These are phyloP conservation scores for Mycena sp. DNA, from an alignment of 1,284 basidiomycete genomes.

Conservation along the genomic window DNA sequence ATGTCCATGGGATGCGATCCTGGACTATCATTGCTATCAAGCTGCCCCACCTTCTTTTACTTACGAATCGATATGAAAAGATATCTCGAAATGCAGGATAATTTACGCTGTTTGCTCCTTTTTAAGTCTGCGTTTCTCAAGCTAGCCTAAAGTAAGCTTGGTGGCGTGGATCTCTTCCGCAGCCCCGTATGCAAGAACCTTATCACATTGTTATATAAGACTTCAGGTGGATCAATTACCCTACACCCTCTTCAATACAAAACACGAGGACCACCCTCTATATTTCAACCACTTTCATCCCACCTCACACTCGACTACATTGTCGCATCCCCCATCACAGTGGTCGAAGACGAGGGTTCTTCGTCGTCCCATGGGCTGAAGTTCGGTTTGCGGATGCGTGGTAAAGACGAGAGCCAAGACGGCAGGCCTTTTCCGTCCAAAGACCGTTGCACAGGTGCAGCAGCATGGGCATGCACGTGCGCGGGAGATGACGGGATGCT, in stretches of 20 bases:
- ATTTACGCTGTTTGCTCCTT: constrained; percentile 1
- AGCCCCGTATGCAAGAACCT: constrained; percentile 22
- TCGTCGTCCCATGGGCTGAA: constrained; percentile 78
- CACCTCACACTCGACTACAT: background rate
- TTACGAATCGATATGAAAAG: constrained; percentile 28
- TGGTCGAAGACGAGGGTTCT: constrained; percentile 40
- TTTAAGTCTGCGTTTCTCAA: constrained; percentile 12
- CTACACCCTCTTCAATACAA: constrained; percentile 29
- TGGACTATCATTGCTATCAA: constrained; percentile 20
- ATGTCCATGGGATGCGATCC: constrained; percentile 15
- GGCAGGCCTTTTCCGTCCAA: constrained; percentile 49
- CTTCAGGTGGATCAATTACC: constrained; percentile 30
- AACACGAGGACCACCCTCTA: constrained; percentile 25
- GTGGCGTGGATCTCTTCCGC: background rate
- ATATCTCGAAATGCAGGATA: constrained; percentile 28
- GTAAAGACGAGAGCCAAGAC: constrained; percentile 64
- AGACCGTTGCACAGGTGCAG: constrained; percentile 17
- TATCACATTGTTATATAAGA: constrained; percentile 28
- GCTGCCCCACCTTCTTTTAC: constrained; percentile 16
- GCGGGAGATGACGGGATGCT: constrained; percentile 71
- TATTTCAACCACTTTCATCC: constrained; percentile 14
- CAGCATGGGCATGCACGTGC: constrained; percentile 50
- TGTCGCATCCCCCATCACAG: background rate
- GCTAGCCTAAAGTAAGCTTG: background rate
- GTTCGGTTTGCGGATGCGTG: constrained; percentile 62